Evolutionary conservation across 495 filamentous ascomycete species (phyloP).

Genomic region (Penicillium paradoxum): DNA sequence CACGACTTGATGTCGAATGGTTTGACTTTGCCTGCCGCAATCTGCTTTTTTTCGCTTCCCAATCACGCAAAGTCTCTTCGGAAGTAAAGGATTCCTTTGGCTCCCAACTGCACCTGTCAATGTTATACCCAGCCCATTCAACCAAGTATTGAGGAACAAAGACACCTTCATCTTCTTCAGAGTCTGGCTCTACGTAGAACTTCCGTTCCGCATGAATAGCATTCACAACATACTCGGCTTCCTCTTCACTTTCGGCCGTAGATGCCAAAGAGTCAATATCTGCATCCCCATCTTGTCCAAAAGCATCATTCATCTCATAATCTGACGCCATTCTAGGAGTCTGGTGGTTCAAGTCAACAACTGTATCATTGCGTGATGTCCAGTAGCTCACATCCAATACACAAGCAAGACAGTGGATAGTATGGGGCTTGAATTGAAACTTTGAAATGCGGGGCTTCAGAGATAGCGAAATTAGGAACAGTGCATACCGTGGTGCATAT

Average conservation of each 20-base stretch:
- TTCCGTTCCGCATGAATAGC: constrained; percentile 45
- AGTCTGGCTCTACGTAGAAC: background rate
- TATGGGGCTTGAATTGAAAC: background rate
- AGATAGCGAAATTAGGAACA: background rate
- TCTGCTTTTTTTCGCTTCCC: constrained; percentile 49
- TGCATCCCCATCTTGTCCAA: constrained; percentile 27
- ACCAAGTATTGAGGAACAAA: constrained; percentile 49
- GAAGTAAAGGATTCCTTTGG: constrained; percentile 49
- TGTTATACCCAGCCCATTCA: constrained; percentile 57
- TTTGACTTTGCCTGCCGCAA: constrained; percentile 33
- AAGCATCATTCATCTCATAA: constrained; percentile 12
- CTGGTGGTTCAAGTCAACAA: background rate
- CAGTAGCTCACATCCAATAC: no score
- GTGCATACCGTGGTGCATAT: background rate
- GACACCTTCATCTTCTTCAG: background rate
- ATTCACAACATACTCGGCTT: constrained; percentile 42
- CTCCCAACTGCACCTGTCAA: constrained; percentile 60
- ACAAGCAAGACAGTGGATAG: background rate
- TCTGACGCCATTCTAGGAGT: constrained; percentile 5
- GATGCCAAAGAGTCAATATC: constrained; percentile 62
- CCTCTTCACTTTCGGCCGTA: constrained; percentile 40
- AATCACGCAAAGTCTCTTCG: constrained; percentile 43
- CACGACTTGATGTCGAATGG: constrained; percentile 49
- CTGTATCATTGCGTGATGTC: background rate
- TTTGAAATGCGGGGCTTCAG: background rate